A percentile compares a stretch with the other conserved stretches of the same genome.
Conservation (phyloP, 1,139 yeast genomes). For the Magnusiomyces magnusii region DNA sequence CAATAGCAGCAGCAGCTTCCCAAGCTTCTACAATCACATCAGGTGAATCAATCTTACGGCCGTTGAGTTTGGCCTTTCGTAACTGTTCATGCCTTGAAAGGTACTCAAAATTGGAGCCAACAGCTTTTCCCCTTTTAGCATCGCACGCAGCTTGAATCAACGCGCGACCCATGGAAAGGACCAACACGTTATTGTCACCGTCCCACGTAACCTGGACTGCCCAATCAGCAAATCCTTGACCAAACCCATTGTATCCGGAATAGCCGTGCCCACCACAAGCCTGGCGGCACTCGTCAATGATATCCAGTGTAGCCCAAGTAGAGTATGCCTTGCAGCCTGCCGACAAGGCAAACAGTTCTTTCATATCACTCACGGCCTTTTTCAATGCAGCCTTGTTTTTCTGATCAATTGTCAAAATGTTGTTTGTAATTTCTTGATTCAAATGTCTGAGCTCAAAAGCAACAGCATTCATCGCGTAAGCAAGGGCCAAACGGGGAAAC, state of each 20-base stretch:
- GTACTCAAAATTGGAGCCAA: slow-evolving; percentile 23
- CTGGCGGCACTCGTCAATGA: slow-evolving; percentile 86
- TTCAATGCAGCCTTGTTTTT: slow-evolving; percentile 33
- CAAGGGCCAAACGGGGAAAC: slow-evolving; percentile 68
- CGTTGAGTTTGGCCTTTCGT: slow-evolving; percentile 22
- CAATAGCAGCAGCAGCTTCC: slow-evolving; percentile 34
- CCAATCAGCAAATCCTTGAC: slow-evolving; percentile 85
- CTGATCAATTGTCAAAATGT: slow-evolving; percentile 37
- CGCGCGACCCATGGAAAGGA: slow-evolving; percentile 59
- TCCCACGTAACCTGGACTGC: slow-evolving; percentile 96
- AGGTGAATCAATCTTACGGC: slow-evolving; percentile 20
- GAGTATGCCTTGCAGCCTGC: slow-evolving; percentile 86
- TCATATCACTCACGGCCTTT: slow-evolving; percentile 52
- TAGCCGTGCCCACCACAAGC: slow-evolving; percentile 98
- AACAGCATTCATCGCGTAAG: slow-evolving; percentile 71
- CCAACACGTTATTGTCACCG: slow-evolving; percentile 34
- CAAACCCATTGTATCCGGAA: slow-evolving; percentile 83
- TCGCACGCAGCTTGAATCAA: slow-evolving; percentile 27
- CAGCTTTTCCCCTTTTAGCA: slow-evolving; percentile 24
- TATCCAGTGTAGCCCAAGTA: slow-evolving; percentile 75
- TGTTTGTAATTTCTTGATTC: slow-evolving; percentile 45
- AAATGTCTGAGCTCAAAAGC: slow-evolving; percentile 57
- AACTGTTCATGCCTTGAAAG: slow-evolving; percentile 19
- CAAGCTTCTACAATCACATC: slow-evolving; percentile 31
- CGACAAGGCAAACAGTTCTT: slow-evolving; percentile 74